Evolutionary conservation across 2,329 filamentous ascomycete genomes (phyloP), one percentile per base, ranked within the genome.

Genomic region (Exophiala spinifera): DNA sequence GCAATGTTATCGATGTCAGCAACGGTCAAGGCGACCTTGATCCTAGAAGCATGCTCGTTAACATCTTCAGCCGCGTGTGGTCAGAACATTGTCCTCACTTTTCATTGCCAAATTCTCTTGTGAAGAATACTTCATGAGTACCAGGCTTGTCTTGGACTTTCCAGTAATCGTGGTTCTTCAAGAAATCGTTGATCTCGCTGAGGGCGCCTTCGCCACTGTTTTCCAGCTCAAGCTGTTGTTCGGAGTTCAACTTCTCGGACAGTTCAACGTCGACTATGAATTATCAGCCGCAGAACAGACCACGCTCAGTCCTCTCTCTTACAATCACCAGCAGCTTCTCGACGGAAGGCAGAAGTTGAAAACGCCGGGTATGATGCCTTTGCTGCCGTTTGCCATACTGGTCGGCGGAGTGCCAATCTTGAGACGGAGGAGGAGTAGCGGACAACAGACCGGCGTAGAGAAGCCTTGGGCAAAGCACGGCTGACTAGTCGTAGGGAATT

Each of bases 91-190:
- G 13, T 39, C 73, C 85, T 74, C 74, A 94, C 90, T 86, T 89
- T 79, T 99, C 94, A 60, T 95, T 86, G 66, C 88, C 88, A 67
- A 89, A 92, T 61, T 82, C 86, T 67, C 91, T 87, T 57, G 84
- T 87, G 63, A 99, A 80, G 67, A 87, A 80, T 63, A 99, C 88
- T 64, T 96, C 90, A 76, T 97, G 89, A 72, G 90, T 82, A 59
- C 94, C 94, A 23, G 86, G 79, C 28, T 80, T 83, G 73, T 99
- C 94, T 67, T 89, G 79, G 58, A 86, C 71, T 79, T 92, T 80
- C 73, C 91, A 99, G 28, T 31, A 31, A 37, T 86, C 82, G 68
- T 86, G 86, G 76, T 89, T 92, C 69, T 92, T 85, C 45, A 96
- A 75, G 74, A 95, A 96, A 71, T 94, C 89, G 75, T 90, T 86